phyloP scores from a whole-genome alignment of 495 filamentous ascomycete genomes.

The Aspergillus leporis region DNA sequence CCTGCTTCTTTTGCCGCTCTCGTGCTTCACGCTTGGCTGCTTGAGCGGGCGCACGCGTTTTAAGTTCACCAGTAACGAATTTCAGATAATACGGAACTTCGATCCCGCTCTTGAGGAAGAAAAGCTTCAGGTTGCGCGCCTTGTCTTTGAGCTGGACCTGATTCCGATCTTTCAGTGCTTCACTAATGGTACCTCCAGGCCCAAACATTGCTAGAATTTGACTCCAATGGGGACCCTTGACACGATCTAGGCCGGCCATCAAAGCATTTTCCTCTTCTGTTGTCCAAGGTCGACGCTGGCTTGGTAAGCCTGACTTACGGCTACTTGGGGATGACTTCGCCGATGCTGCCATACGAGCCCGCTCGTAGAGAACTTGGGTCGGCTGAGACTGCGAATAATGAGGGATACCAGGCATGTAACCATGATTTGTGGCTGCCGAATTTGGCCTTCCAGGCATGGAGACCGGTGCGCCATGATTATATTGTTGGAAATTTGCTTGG shows the following conservation, averaged over 20 bases:
- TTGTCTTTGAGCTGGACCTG: conserved; percentile 97
- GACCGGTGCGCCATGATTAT: conserved; percentile 40
- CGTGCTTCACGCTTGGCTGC: conserved; percentile 80
- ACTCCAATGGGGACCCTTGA: conserved; percentile 94
- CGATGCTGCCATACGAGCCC: conserved; percentile 77
- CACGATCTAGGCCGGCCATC: conserved; percentile 87
- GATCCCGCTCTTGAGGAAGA: conserved; percentile 90
- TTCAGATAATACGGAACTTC: conserved; percentile 92
- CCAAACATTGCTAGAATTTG: conserved; percentile 92
- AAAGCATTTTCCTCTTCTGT: conserved; percentile 88
- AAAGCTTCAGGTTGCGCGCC: conserved; percentile 89
- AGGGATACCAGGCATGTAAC: conserved; percentile 53
- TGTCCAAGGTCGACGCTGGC: conserved; percentile 87
- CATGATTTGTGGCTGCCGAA: conserved; percentile 42
- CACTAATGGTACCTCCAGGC: conserved; percentile 75
- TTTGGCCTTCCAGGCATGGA: conserved; percentile 35
- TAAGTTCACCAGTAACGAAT: conserved; percentile 89
- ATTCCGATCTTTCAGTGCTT: conserved; percentile 87
- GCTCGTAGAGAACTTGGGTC: conserved; percentile 77
- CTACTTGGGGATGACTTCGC: conserved; percentile 74
- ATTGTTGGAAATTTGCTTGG: conserved; percentile 48
- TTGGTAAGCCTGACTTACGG: conserved; percentile 73
- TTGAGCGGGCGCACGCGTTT: conserved; percentile 83
- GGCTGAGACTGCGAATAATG: conserved; percentile 72
- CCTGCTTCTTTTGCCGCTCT: conserved; percentile 63